Base-by-base conservation (phyloP, 768 basidiomycete genomes). In the Tubosaeta sp. region DNA sequence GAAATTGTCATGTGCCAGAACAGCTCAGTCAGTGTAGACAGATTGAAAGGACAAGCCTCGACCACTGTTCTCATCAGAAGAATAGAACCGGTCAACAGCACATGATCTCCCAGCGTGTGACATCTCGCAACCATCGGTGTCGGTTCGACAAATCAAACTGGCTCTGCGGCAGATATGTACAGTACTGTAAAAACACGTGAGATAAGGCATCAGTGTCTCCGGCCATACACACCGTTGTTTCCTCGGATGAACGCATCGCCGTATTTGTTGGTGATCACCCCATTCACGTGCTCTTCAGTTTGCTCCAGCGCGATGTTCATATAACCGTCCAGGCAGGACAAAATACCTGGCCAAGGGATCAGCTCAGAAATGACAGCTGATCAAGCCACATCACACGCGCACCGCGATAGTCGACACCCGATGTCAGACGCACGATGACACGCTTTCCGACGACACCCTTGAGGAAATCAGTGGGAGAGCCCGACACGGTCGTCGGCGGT, bases 281-380 rank as follows among this genome's bases (percentile, higher is more conserved):
- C 94, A 56, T 89, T 86, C 10, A 95, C 91, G 68, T 94, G 84
- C 71, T 99, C 97, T 71, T 97, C 93, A 4, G 95, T 97, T 69
- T 97, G 91, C 71, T 99, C 97, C 33, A 98, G 73, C 13, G 93
- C 97, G 46, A 98, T 95, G 72, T 98, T 98, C 97, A 99, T 98
- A 71, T 97, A 98, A 0, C 95, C 95, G 70, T 98, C 97, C 22
- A 98, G 79, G 64, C 97, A 98, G 4, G 93, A 95, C 13, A 99
- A 73, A 4, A 94, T 78, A 17, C 95, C 95, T 98, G 6, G 11
- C 3, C 14, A 38, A 35, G 45, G 22, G 43, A n/a, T 57, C 27
- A 46, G 29, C 32, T 26, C 26, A 13, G 16, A 31, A 26, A 50
- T 34, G 32, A 37, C 45, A 31, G 32, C 10, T 29, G 33, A 35